These are phyloP conservation scores for Russula emetica DNA, from an alignment of 768 basidiomycete genomes.

Conservation along the genomic window DNA sequence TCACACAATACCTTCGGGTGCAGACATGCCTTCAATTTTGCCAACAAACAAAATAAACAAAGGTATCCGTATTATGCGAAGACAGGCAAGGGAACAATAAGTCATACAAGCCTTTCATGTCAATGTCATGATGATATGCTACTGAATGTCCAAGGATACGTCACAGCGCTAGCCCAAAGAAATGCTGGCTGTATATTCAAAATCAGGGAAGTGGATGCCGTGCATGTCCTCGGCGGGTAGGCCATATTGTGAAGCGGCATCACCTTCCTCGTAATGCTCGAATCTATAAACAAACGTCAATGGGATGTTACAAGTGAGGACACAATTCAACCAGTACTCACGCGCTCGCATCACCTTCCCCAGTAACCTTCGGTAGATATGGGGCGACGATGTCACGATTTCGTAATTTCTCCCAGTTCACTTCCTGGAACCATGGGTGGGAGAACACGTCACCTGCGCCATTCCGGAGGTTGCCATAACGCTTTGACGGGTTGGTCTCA, in stretches of 20 bases:
- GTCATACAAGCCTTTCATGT: conserved; percentile 23
- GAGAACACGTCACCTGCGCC: conserved; percentile 90
- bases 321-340: conserved; percentile 41
- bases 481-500: conserved; percentile 81
- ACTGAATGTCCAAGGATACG: neutral
- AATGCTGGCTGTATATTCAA: conserved; percentile 56
- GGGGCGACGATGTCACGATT: conserved; percentile 90
- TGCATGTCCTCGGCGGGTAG: conserved; percentile 51
- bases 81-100: neutral
- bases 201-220: conserved; percentile 71
- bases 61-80: conserved; percentile 20
- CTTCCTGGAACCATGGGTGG: conserved; percentile 92
- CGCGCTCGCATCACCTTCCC: conserved; percentile 96
- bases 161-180: neutral
- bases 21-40: neutral
- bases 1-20: neutral
- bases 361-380: conserved; percentile 85
- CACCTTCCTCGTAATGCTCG: conserved; percentile 74
- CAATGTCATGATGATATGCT: conserved; percentile 15
- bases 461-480: conserved; percentile 84
- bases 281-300: conserved; percentile 45
- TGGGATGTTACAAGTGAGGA: conserved; percentile 1
- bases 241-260: conserved; percentile 58
- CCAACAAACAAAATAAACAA: conserved; percentile 3
- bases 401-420: conserved; percentile 81